phyloP scores from a whole-genome alignment of 2,329 filamentous ascomycete species.

The Penicillium sclerotiorum region DNA sequence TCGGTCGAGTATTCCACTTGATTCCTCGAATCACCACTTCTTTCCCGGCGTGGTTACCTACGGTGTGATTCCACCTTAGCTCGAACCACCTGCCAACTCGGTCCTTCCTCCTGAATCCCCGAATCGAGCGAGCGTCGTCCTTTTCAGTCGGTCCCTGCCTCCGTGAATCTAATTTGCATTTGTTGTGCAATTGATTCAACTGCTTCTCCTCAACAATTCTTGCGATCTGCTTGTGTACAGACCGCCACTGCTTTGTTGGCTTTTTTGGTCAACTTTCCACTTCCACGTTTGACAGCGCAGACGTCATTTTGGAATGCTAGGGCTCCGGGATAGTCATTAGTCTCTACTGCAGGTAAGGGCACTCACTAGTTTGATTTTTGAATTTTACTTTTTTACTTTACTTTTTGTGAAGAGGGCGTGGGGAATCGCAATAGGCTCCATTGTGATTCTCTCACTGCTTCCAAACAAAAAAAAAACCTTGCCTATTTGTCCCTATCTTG shows the following conservation, averaged over 20 bases:
- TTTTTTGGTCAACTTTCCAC: constrained; percentile 21
- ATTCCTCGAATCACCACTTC: constrained; percentile 5
- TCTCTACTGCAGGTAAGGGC: constrained; percentile 28
- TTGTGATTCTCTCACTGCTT: neutral
- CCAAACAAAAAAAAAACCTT: too few species aligned
- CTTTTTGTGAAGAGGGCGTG: neutral
- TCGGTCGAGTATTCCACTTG: constrained; percentile 12
- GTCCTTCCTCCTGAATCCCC: constrained; percentile 24
- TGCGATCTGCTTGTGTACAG: constrained; percentile 6
- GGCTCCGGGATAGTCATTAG: constrained; percentile 22
- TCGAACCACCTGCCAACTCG: constrained; percentile 17
- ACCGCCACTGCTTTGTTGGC: constrained; percentile 19
- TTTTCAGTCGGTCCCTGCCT: constrained; percentile 16
- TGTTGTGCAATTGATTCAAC: constrained; percentile 11
- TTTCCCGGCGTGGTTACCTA: constrained; percentile 4
- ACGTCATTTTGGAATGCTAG: constrained; percentile 32
- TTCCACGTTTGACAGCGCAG: constrained; percentile 27
- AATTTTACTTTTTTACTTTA: too few species aligned
- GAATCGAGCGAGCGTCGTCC: constrained; percentile 23
- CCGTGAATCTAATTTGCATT: neutral
- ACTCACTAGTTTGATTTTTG: constrained; percentile 3
- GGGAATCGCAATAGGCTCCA: neutral
- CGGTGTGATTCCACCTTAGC: constrained; percentile 3
- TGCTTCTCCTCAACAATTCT: constrained; percentile 12
- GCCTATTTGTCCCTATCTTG: neutral